These are phyloP conservation scores for Platanthera guangdongensis DNA, from an alignment of 106 monocot genomes.

Conservation along the genomic window DNA sequence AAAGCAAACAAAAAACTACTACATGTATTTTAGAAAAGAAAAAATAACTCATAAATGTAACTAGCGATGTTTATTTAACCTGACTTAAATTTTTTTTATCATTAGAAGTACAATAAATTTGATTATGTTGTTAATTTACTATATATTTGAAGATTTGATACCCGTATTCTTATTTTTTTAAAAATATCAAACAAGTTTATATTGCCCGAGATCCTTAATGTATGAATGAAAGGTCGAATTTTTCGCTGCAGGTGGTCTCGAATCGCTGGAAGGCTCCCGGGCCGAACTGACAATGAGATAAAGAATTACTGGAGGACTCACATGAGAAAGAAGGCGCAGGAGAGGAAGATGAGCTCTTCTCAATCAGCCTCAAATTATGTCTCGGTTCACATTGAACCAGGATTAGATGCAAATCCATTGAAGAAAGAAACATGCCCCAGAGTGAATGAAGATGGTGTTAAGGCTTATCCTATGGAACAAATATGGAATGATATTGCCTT, in stretches of 20 bases:
- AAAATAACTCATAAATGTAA: no score
- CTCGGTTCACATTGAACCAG: not conserved
- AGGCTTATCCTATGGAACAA: conserved; percentile 35
- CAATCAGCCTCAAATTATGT: conserved; percentile 1
- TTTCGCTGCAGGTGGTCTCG: conserved; percentile 45
- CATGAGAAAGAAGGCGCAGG: conserved; percentile 44
- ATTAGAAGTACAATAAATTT: no score
- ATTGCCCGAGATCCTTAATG: not conserved
- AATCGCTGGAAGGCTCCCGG: conserved; percentile 50
- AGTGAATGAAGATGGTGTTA: not conserved
- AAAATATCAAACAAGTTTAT: not conserved
- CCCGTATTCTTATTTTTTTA: no score
- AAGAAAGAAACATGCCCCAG: not conserved
- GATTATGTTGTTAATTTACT: no score
- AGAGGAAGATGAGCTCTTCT: conserved; percentile 13
- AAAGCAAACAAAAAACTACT: no score
- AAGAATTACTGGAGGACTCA: conserved; percentile 74
- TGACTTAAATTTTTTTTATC: no score
- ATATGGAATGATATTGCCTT: conserved; percentile 48
- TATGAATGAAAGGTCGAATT: not conserved
- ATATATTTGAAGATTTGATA: no score
- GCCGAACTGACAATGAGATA: conserved; percentile 70
- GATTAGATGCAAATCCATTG: not conserved
- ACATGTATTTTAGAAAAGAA: no score
- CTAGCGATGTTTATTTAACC: no score